Evolutionary conservation across 805 yeast species (phyloP), one percentile per base, ranked within the genome.

Genomic region (Wickerhamiella lipophila): DNA sequence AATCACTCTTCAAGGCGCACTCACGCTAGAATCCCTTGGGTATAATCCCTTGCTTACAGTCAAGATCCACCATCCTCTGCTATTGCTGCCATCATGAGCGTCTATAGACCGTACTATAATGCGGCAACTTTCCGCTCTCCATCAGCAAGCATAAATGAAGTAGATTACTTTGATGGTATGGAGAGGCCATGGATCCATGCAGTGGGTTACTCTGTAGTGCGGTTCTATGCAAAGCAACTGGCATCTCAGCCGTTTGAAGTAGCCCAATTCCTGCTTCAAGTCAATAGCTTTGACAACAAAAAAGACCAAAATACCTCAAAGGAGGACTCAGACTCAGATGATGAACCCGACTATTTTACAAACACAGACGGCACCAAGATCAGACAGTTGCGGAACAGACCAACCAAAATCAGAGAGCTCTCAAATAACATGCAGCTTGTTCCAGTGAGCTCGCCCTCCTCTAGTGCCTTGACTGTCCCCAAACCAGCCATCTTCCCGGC

Each of bases 181-280:
- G 59, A 68, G 68, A 54, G 54, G 77, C 78, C 59, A 64, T 83
- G 57, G 70, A 70, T 79, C 4, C 69, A 72, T 47, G 76, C 78
- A 36, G 68, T 86, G 51, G 64, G 78, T 21, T 69, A 73, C 60
- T 77, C 82, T 41, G 77, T 85, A 52, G 58, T 79, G 46, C 76
- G 77, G 54, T 81, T 79, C 54, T 89, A 92, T 66, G 63, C 77
- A 49, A 78, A 78, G 52, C 77, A 80, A 41, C 63, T 86, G 27
- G 60, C 83, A 7, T 75, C 84, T 16, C 96, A 92, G 64, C 97
- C 98, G 1, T 80, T 88, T 63, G 96, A 89, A 56, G 81, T 84
- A 15, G 76, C 83, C 4, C 72, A 89, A 49, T 70, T 85, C 55
- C 69, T 88, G 23, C 65, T 87, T 50, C 97, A 92, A 63, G 81